Conservation (phyloP, 2,329 filamentous ascomycete genomes). For the Fusarium agapanthi region DNA sequence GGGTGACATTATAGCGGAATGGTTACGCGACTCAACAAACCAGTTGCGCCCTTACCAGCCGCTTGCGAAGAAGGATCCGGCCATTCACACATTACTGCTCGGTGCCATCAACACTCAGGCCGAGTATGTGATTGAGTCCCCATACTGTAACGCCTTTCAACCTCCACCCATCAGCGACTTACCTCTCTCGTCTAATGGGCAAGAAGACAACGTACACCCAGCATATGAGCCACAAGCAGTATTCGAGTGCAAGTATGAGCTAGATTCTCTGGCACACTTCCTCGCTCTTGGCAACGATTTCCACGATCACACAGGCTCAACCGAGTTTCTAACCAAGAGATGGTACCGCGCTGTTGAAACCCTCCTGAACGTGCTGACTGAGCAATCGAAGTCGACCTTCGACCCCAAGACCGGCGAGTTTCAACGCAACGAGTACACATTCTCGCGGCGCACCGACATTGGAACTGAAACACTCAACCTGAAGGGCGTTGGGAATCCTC, state of each 20-base stretch:
- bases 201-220: conserved; percentile 86
- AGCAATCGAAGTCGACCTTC: conserved; percentile 86
- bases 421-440: conserved; percentile 82
- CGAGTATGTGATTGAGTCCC: conserved; percentile 92
- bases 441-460: conserved; percentile 79
- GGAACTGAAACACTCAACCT: conserved; percentile 93
- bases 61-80: conserved; percentile 81
- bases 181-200: conserved; percentile 75
- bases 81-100: conserved; percentile 80
- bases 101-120: conserved; percentile 96
- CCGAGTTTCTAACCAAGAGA: conserved; percentile 77
- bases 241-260: conserved; percentile 99
- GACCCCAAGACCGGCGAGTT: conserved; percentile 71
- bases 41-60: conserved; percentile 90
- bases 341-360: conserved; percentile 84
- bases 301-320: conserved; percentile 79
- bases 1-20: conserved; percentile 91
- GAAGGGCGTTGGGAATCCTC: conserved; percentile 86
- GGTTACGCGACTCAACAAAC: conserved; percentile 92
- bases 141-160: conserved; percentile 99
- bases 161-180: conserved; percentile 87
- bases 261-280: conserved; percentile 94
- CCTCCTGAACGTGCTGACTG: conserved; percentile 75
- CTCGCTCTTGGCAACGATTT: conserved; percentile 88
- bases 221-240: conserved; percentile 84